Percentiles rank a stretch among this genome's conserved stretches.
phyloP scores from a whole-genome alignment of 768 basidiomycete species.

The Chalciporus sphaerocephalus region DNA sequence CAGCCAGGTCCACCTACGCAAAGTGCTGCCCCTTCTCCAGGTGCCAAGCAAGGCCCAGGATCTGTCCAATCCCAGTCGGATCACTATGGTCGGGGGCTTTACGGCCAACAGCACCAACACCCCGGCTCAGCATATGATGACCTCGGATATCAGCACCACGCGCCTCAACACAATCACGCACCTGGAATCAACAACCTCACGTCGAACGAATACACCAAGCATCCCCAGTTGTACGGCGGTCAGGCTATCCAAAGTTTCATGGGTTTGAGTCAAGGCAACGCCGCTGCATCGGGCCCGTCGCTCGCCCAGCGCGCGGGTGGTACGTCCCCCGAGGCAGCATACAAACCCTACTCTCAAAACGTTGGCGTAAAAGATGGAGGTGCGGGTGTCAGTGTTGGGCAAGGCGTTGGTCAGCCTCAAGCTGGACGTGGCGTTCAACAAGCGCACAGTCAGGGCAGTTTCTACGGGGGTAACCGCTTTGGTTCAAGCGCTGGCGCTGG shows the following conservation, averaged over 20 bases:
- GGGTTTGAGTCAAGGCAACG: conserved; percentile 48
- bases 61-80: conserved; percentile 50
- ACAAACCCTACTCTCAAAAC: conserved; percentile 64
- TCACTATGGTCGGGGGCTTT: conserved; percentile 60
- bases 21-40: conserved; percentile 59
- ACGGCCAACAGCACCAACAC: conserved; percentile 56
- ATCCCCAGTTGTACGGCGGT: conserved; percentile 43
- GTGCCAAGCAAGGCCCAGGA: conserved; percentile 59
- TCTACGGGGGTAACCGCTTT: conserved; percentile 44
- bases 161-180: conserved; percentile 56
- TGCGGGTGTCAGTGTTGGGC: conserved; percentile 40
- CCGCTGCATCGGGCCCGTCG: conserved; percentile 43
- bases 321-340: conserved; percentile 65
- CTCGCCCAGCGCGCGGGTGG: conserved; percentile 42
- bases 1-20: conserved; percentile 68
- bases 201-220: conserved; percentile 43
- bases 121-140: conserved; percentile 47
- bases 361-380: conserved; percentile 57
- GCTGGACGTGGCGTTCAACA: conserved; percentile 44
- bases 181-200: conserved; percentile 36
- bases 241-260: conserved; percentile 69
- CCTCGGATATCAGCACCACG: conserved; percentile 50
- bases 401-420: conserved; percentile 34
- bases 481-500: conserved; percentile 39
- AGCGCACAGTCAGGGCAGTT: conserved; percentile 39